Percentiles rank a stretch among this genome's conserved stretches.
phyloP scores from a whole-genome alignment of 2,329 filamentous ascomycete species.

The Cladosporium oxysporum region DNA sequence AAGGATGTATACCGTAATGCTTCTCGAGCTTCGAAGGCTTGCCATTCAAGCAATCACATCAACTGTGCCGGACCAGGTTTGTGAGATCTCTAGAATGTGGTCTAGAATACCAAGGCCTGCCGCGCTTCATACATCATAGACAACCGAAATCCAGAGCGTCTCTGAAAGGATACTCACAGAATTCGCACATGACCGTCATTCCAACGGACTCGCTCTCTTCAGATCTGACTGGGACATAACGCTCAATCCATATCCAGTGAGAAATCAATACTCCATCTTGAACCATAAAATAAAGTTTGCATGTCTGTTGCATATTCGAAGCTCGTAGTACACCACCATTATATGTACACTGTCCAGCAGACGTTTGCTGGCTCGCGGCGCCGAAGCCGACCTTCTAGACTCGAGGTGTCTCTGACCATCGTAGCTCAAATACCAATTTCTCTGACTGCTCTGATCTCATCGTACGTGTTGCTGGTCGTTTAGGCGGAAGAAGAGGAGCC shows the following conservation, averaged over 20 bases:
- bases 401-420: not conserved
- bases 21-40: not conserved
- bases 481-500: slow-evolving; percentile 25
- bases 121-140: not conserved
- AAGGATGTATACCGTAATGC: not conserved
- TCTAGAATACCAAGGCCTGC: not conserved
- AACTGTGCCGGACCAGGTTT: not conserved
- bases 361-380: slow-evolving; percentile 11
- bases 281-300: slow-evolving; percentile 5
- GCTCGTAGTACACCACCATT: slow-evolving; percentile 20
- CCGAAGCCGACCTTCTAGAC: slow-evolving; percentile 12
- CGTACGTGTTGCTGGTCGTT: slow-evolving; percentile 18
- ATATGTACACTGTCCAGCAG: slow-evolving; percentile 18
- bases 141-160: not conserved
- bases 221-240: not conserved
- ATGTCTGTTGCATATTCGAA: slow-evolving; percentile 20
- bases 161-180: not conserved
- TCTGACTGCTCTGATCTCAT: slow-evolving; percentile 4
- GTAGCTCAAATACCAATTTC: slow-evolving; percentile 6
- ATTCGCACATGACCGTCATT: not conserved
- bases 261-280: not conserved
- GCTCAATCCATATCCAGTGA: not conserved
- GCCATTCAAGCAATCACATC: not conserved
- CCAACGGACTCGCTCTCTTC: not conserved
- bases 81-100: not conserved